Evolutionary conservation across 2,329 filamentous ascomycete species (phyloP), one percentile per base, ranked within the genome.

Genomic region (Ophiocordyceps camponoti-rufipedis): DNA sequence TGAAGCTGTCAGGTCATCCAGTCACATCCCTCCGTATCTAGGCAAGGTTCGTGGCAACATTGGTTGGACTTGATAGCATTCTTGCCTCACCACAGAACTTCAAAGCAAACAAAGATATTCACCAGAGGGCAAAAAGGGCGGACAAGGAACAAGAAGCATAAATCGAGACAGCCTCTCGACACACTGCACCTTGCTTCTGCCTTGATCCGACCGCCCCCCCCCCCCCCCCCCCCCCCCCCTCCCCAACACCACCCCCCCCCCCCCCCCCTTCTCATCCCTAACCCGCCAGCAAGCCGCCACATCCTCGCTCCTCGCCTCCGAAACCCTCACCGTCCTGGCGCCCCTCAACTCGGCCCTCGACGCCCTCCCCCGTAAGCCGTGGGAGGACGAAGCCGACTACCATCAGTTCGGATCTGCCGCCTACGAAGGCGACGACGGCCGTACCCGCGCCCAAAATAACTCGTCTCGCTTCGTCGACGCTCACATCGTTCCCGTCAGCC

Each of bases 311-410:
- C 74, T 85, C 57, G 61, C 70, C 1, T 58, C 65, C 1, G 62
- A 72, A 48, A 88, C 89, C 58, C 84, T 84, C 14, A 95, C 87
- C 2, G 78, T 96, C 23, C 75, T 96, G 3, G 89, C 88, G 5
- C 91, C 91, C 1, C 67, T 84, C 45, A 96, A 98, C 68, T 78
- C 74, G 16, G 86, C 80, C 3, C 77, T 98, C 56, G 82, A 83
- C 51, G 67, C 63, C 1, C 67, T 96, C 23, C 84, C 87, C 1
- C 72, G 82, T 45, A 96, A 95, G 61, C 88, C 88, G 0, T 94
- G 85, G 85, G 85, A 83, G 54, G 69, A 88, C 50, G 75, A 82
- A 0, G 63, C 71, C 45, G 87, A 94, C 52, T 89, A 91, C 58
- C 65, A 69, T 4, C 61, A 62, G 1, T 64, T 82, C 4, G 86